Conservation (phyloP, 176 grass and related monocot genomes). For the Musa beccarii region DNA sequence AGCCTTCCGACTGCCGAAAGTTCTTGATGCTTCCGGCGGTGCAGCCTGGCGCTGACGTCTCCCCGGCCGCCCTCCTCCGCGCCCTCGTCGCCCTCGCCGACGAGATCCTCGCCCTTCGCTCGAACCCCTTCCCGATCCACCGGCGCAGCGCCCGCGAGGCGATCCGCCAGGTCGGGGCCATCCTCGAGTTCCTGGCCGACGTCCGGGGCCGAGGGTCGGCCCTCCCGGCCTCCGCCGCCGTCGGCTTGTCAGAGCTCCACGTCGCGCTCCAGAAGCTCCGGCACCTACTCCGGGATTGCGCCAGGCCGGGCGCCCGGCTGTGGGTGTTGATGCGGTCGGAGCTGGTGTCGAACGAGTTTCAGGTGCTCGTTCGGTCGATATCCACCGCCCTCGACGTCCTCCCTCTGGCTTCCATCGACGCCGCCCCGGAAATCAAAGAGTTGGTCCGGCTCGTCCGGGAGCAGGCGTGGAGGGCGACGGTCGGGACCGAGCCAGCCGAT, state of each 20-base stretch:
- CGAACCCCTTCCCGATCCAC: slow-evolving; percentile 44
- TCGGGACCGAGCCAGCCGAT: slow-evolving; percentile 32
- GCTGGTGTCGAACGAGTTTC: slow-evolving; percentile 42
- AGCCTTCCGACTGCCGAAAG: slow-evolving; percentile 14
- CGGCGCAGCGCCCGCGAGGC: slow-evolving; percentile 29
- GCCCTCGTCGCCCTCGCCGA: slow-evolving; percentile 45
- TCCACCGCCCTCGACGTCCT: slow-evolving; percentile 60
- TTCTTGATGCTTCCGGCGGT: slow-evolving; percentile 37
- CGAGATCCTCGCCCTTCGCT: slow-evolving; percentile 23
- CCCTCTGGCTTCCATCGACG: slow-evolving; percentile 6
- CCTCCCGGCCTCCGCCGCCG: slow-evolving; percentile 27
- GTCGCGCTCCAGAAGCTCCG: slow-evolving; percentile 66
- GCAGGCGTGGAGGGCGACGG: slow-evolving; percentile 39
- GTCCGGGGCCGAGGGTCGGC: slow-evolving; percentile 12
- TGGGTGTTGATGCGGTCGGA: slow-evolving; percentile 63
- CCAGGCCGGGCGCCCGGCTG: slow-evolving; percentile 35
- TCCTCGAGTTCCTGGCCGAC: slow-evolving; percentile 58
- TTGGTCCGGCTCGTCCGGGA: slow-evolving; percentile 38
- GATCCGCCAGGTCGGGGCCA: slow-evolving; percentile 39
- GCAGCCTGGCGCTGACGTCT: slow-evolving; percentile 47
- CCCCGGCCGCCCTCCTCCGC: slow-evolving; percentile 37
- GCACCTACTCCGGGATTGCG: slow-evolving; percentile 53
- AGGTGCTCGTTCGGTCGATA: slow-evolving; percentile 38
- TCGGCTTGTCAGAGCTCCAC: slow-evolving; percentile 83
- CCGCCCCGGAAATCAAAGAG: slow-evolving; percentile 41